phyloP scores from a whole-genome alignment of 208 protist species.

The Acanthamoeba divionensis region DNA sequence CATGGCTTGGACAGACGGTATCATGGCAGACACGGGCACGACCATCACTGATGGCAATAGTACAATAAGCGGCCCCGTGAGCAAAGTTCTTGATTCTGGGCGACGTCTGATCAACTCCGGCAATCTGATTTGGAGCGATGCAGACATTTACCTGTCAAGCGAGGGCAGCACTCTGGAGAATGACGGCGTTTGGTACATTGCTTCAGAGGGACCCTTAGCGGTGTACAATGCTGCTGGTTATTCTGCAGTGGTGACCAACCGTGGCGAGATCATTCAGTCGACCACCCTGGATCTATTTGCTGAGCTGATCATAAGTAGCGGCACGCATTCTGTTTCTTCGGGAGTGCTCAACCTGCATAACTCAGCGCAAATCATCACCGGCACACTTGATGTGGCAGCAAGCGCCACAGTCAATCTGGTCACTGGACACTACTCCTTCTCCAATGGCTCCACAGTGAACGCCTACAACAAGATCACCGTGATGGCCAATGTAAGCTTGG shows the following conservation, averaged over 20 bases:
- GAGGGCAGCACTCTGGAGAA: background rate
- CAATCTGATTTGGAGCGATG: background rate
- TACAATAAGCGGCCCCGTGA: background rate
- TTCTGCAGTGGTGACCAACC: no score
- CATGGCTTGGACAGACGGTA: background rate
- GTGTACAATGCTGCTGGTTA: background rate
- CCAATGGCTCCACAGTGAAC: slow-evolving; percentile 32
- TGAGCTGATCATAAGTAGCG: background rate
- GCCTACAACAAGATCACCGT: slow-evolving; percentile 44
- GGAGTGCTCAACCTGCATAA: background rate
- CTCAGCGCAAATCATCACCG: background rate
- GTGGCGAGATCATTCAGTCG: no score
- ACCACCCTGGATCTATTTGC: background rate
- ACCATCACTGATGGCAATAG: background rate
- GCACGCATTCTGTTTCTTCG: background rate
- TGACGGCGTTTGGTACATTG: background rate
- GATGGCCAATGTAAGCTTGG: no score
- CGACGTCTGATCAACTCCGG: slow-evolving; percentile 29
- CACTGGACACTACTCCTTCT: no score
- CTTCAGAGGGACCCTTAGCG: background rate
- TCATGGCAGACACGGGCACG: no score
- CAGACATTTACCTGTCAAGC: background rate
- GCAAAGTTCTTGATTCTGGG: background rate
- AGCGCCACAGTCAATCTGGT: no score
- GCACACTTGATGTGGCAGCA: no score